phyloP scores from a whole-genome alignment of 306 rosid species.

The Dicorynia guianensis region DNA sequence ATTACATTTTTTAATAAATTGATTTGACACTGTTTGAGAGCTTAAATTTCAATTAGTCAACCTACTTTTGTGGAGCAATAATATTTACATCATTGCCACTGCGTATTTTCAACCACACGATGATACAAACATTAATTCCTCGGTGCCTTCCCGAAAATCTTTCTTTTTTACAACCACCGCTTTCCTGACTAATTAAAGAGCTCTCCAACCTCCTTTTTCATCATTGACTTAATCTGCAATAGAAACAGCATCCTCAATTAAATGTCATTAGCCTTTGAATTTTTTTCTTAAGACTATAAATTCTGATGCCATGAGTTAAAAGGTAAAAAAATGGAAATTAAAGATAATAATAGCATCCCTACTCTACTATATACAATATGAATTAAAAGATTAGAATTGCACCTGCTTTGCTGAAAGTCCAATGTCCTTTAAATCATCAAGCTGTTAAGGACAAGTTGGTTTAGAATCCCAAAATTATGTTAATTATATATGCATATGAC shows the following conservation, averaged over 20 bases:
- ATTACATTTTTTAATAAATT: no score
- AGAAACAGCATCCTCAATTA: slow-evolving; percentile 15
- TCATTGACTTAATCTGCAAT: slow-evolving; percentile 62
- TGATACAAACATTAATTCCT: not conserved
- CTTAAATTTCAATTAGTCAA: no score
- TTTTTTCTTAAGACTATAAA: not conserved
- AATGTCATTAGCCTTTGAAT: not conserved
- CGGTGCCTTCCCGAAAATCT: not conserved
- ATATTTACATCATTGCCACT: no score
- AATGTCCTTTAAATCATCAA: slow-evolving; percentile 80
- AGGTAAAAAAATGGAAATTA: not conserved
- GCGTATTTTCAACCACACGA: no score
- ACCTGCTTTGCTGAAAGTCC: slow-evolving; percentile 94
- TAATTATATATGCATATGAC: not conserved
- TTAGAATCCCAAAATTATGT: slow-evolving; percentile 25
- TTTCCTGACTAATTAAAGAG: slow-evolving; percentile 51
- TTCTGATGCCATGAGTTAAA: not conserved
- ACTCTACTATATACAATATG: no score
- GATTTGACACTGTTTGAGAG: no score
- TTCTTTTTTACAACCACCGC: no score
- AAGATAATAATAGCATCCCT: not conserved
- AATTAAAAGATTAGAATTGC: slow-evolving; percentile 3
- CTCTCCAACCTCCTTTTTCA: slow-evolving; percentile 65
- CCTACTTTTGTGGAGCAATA: no score
- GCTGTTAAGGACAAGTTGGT: slow-evolving; percentile 50